A percentile compares a stretch with the other conserved stretches of the same genome.
Evolutionary conservation across 2,329 filamentous ascomycete species (phyloP).

Genomic region (Tolypocladium guangdongense): DNA sequence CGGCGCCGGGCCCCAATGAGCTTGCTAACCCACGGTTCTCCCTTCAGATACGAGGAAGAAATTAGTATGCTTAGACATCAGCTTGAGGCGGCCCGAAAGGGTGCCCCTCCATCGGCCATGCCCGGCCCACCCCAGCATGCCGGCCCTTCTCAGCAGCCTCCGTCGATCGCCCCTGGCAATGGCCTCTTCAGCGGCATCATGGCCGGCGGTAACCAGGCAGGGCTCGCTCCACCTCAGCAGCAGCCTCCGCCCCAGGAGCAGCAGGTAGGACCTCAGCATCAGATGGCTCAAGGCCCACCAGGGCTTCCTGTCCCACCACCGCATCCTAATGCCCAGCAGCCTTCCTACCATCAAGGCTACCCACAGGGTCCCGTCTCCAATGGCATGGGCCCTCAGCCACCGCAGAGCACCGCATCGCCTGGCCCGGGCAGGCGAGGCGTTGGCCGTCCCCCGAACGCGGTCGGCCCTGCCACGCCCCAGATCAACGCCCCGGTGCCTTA

Average conservation of each 20-base stretch:
- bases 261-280: conserved; percentile 36
- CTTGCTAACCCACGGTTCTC: conserved; percentile 3
- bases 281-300: conserved; percentile 66
- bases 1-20: background rate
- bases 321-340: conserved; percentile 53
- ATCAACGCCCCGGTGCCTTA: conserved; percentile 83
- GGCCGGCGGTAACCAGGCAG: conserved; percentile 75
- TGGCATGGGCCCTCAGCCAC: conserved; percentile 73
- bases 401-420: conserved; percentile 76
- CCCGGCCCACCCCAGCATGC: conserved; percentile 63
- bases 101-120: conserved; percentile 45
- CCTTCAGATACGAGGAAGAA: conserved; percentile 79
- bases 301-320: conserved; percentile 48
- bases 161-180: conserved; percentile 81
- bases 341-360: conserved; percentile 62
- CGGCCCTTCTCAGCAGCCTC: conserved; percentile 72
- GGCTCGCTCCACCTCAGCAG: conserved; percentile 68
- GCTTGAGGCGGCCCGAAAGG: conserved; percentile 63
- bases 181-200: conserved; percentile 95
- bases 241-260: conserved; percentile 61
- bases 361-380: conserved; percentile 47
- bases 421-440: conserved; percentile 68
- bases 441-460: conserved; percentile 49
- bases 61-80: conserved; percentile 78
- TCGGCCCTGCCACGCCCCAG: conserved; percentile 77